A percentile compares a stretch with the other conserved stretches of the same genome.
Conservation (phyloP, 2,329 filamentous ascomycete species). For the Alternaria sp. region DNA sequence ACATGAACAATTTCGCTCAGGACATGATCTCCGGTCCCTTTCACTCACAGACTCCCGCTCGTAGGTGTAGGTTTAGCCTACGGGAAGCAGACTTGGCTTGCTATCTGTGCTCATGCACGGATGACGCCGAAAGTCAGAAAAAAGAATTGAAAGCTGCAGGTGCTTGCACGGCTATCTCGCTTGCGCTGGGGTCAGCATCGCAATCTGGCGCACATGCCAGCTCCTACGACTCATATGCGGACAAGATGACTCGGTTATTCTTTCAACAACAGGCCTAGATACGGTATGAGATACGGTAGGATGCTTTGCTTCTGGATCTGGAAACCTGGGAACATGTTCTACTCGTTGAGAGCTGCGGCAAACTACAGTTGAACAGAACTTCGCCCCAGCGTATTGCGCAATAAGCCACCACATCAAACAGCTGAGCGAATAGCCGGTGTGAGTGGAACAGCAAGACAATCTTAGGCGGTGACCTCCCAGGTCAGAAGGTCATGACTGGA, state of each 20-base stretch:
- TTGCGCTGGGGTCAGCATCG: conserved; percentile 34
- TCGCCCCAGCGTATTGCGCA: conserved; percentile 33
- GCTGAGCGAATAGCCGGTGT: conserved; percentile 25
- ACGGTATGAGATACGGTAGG: conserved; percentile 40
- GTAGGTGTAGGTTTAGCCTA: conserved; percentile 45
- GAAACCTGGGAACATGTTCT: conserved; percentile 26
- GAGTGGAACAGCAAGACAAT: conserved; percentile 18
- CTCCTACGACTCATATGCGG: conserved; percentile 27
- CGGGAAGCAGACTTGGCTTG: conserved; percentile 45
- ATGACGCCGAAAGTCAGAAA: conserved; percentile 43
- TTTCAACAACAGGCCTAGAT: conserved; percentile 45
- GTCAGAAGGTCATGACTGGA: conserved; percentile 37
- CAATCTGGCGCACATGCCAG: conserved; percentile 33
- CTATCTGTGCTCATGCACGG: conserved; percentile 41
- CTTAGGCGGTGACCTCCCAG: conserved; percentile 31
- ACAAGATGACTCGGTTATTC: conserved; percentile 32
- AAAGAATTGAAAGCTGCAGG: conserved; percentile 43
- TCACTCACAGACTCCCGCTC: conserved; percentile 48
- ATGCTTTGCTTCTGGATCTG: conserved; percentile 33
- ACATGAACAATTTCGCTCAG: conserved; percentile 33
- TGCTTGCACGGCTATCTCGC: conserved; percentile 36
- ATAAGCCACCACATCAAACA: conserved; percentile 34
- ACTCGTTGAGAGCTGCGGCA: conserved; percentile 6
- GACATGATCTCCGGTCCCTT: conserved; percentile 42
- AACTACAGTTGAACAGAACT: conserved; percentile 13